A percentile compares a stretch with the other conserved stretches of the same genome.
Conservation (phyloP, 768 basidiomycete genomes). For the Pleurotus djamor region DNA sequence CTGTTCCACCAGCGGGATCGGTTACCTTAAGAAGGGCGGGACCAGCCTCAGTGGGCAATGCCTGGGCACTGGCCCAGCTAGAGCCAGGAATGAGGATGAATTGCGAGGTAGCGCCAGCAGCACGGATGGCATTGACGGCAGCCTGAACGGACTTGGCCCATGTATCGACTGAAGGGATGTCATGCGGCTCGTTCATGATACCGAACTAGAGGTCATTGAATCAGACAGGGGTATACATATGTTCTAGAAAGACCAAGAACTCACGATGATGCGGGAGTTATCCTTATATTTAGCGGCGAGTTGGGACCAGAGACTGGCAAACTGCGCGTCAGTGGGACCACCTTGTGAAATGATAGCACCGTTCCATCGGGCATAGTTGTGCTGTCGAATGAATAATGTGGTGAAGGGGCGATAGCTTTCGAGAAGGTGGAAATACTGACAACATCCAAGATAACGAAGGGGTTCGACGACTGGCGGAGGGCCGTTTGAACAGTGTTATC, state of each 20-base stretch:
- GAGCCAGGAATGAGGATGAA: slow-evolving; percentile 53
- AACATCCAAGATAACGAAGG: slow-evolving; percentile 50
- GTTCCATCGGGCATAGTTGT: slow-evolving; percentile 63
- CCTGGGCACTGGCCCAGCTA: slow-evolving; percentile 22
- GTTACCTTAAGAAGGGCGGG: slow-evolving; percentile 36
- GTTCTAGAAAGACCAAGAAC: slow-evolving; percentile 18
- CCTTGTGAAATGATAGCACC: slow-evolving; percentile 55
- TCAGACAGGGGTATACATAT: not conserved
- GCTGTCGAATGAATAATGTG: slow-evolving; percentile 21
- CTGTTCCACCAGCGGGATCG: slow-evolving; percentile 37
- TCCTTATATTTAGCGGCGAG: slow-evolving; percentile 46
- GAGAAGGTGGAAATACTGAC: slow-evolving; percentile 19
- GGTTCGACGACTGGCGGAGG: slow-evolving; percentile 33
- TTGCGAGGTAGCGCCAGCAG: slow-evolving; percentile 51
- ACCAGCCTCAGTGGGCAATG: slow-evolving; percentile 42
- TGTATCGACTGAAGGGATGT: slow-evolving; percentile 35
- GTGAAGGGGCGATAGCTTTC: not conserved
- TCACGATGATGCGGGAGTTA: slow-evolving; percentile 39
- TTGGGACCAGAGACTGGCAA: slow-evolving; percentile 49
- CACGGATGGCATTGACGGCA: slow-evolving; percentile 58
- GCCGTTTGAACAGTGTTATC: slow-evolving; percentile 48
- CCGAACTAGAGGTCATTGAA: slow-evolving; percentile 17
- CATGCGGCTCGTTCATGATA: slow-evolving; percentile 63
- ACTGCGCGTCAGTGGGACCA: slow-evolving; percentile 50
- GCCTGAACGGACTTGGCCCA: slow-evolving; percentile 53